Evolutionary conservation across 441 rosid genomes (phyloP).

Genomic region (Populus trichocarpa): DNA sequence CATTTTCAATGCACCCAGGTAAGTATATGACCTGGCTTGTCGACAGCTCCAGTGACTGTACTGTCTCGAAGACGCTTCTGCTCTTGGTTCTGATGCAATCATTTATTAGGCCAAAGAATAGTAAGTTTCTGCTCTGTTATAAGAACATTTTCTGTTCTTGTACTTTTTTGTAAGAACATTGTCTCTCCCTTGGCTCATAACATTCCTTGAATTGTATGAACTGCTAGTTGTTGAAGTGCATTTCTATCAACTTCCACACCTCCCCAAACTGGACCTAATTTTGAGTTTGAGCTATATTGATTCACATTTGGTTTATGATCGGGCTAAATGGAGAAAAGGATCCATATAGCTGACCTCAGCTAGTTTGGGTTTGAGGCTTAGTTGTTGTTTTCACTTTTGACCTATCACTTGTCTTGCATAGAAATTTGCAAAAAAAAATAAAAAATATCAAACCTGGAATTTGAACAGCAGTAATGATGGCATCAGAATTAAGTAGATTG

Average conservation of each 20-base stretch:
- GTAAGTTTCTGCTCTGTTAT: constrained; percentile 33
- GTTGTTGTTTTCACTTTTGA: neutral
- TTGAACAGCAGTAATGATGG: neutral
- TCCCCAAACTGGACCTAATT: neutral
- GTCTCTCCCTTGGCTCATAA: neutral
- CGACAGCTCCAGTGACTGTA: constrained; percentile 43
- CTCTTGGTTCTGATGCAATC: constrained; percentile 77
- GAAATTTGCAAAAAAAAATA: neutral
- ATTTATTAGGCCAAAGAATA: constrained; percentile 27
- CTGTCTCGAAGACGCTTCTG: constrained; percentile 66
- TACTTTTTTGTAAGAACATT: neutral
- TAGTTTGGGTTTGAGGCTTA: neutral
- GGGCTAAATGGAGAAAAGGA: neutral
- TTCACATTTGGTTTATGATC: neutral
- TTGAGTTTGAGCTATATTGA: neutral
- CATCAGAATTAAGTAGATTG: neutral
- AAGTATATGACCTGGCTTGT: constrained; percentile 57
- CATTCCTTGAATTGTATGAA: neutral
- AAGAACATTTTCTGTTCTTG: neutral
- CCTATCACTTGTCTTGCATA: neutral
- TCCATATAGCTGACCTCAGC: neutral
- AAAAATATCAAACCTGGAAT: neutral
- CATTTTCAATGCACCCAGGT: constrained; percentile 45
- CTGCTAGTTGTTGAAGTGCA: neutral
- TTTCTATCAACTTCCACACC: neutral